Evolutionary conservation across 495 filamentous ascomycete species (phyloP), one percentile per base, ranked within the genome.

Genomic region (Tuber aestivum): DNA sequence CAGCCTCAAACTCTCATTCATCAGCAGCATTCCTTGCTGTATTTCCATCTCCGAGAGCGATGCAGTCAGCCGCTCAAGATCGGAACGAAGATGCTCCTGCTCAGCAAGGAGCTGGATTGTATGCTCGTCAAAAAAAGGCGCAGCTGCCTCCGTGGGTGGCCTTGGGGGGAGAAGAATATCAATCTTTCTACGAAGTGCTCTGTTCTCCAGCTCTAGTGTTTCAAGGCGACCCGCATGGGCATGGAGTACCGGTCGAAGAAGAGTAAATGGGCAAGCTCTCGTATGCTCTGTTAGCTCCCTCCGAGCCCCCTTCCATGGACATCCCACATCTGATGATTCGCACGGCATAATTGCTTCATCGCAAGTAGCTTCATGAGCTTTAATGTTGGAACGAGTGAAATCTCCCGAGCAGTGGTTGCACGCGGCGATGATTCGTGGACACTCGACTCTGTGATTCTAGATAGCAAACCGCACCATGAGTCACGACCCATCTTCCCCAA

Each of bases 51-150:
- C 90, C 7, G 69, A 73, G 20, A 83, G 21, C 14, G 48, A 71
- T 37, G 87, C 87, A 0, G 87, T 87, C 70, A 92, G 82, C 68
- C 89, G 87, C 38, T 83, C 84, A 65, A 92, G 86, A 78, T 92
- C 91, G 38, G 89, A 87, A 1, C 91, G 88, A 32, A 93, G 87
- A 69, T 89, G 89, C 75, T 92, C 91, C 74, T 92, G 90, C 37
- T 92, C 87, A 10, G 88, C 89, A 27, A 92, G 86, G 0, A 93
- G 86, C 77, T 91, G 90, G 41, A 89, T 87, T 3, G 87, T 85
- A 40, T 86, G 81, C 7, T 84, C 83, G 77, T 87, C 86, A 70
- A 86, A 84, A 5, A 83, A 82, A 32, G 80, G 77, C 18, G 61
- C 69, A 65, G 56, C 14, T 7, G 6, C 56, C 27, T 65, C 56